A percentile compares a stretch with the other conserved stretches of the same genome.
These are phyloP conservation scores for Aspergillus persii DNA, from an alignment of 2,329 filamentous ascomycete species.

Conservation along the genomic window DNA sequence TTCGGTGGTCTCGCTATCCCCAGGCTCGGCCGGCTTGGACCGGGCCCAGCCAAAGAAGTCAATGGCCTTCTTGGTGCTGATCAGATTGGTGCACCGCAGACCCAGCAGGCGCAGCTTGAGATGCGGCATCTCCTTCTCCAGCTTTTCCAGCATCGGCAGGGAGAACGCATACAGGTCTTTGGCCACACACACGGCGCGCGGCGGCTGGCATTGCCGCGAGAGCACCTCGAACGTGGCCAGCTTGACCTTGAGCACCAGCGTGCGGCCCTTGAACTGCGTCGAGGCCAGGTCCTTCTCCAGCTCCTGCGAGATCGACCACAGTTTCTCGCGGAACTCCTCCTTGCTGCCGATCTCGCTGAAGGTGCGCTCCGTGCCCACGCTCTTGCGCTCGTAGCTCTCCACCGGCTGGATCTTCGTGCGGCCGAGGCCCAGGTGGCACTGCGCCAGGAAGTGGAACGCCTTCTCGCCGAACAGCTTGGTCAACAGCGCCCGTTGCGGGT, in stretches of 20 bases:
- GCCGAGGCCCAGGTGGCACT: slow-evolving; percentile 81
- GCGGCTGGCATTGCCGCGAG: slow-evolving; percentile 72
- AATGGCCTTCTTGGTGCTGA: slow-evolving; percentile 78
- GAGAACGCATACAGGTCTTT: slow-evolving; percentile 82
- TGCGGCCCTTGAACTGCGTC: slow-evolving; percentile 84
- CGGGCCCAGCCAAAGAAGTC: slow-evolving; percentile 69
- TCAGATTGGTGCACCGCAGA: slow-evolving; percentile 78
- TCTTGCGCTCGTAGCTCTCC: slow-evolving; percentile 88
- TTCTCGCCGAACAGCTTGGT: slow-evolving; percentile 85
- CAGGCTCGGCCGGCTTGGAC: slow-evolving; percentile 17
- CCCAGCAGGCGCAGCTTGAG: slow-evolving; percentile 85
- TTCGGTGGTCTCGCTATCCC: slow-evolving; percentile 42
- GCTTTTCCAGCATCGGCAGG: slow-evolving; percentile 76
- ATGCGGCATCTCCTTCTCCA: slow-evolving; percentile 77
- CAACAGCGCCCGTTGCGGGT: slow-evolving; percentile 69
- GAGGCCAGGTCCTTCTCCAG: slow-evolving; percentile 79
- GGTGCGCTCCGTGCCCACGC: slow-evolving; percentile 88
- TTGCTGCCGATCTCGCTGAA: slow-evolving; percentile 77
- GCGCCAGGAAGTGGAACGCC: slow-evolving; percentile 79
- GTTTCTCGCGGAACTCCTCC: slow-evolving; percentile 67
- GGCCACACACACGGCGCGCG: slow-evolving; percentile 68
- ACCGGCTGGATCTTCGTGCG: slow-evolving; percentile 81
- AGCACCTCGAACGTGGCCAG: slow-evolving; percentile 90
- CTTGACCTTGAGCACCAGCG: slow-evolving; percentile 87
- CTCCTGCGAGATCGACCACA: slow-evolving; percentile 78